These are phyloP conservation scores for Fagopyrum tataricum DNA, from an alignment of 148 eudicot genomes.

Conservation along the genomic window DNA sequence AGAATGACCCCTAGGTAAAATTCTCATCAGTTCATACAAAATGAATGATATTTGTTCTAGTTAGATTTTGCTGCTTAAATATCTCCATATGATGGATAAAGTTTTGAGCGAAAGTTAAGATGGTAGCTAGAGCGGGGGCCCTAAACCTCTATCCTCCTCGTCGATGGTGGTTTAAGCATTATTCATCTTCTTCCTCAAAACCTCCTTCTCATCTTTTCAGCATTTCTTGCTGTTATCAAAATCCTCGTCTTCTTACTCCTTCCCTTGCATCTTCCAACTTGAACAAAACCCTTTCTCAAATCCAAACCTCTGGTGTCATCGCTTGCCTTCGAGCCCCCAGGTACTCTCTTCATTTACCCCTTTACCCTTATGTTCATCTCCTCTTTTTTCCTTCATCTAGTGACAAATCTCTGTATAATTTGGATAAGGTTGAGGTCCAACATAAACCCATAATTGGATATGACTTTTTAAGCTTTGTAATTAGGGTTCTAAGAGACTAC, in stretches of 20 bases:
- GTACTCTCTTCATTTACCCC: conserved; percentile 18
- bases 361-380: not conserved
- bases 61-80: no score
- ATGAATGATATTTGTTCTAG: no score
- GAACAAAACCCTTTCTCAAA: conserved; percentile 34
- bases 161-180: not conserved
- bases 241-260: not conserved
- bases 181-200: not conserved
- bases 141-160: not conserved
- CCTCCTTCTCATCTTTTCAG: not conserved
- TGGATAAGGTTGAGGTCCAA: not conserved
- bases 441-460: not conserved
- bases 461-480: not conserved
- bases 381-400: not conserved
- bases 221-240: not conserved
- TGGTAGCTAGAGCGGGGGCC: not conserved
- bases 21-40: no score
- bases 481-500: not conserved
- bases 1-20: no score
- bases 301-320: conserved; percentile 48
- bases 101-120: not conserved
- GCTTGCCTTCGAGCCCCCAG: conserved; percentile 83
- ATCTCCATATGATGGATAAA: no score
- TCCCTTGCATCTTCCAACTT: conserved; percentile 18
- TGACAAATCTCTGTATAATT: not conserved